Conservation (phyloP, 2,329 filamentous ascomycete genomes). For the Elsinoe fawcettii region DNA sequence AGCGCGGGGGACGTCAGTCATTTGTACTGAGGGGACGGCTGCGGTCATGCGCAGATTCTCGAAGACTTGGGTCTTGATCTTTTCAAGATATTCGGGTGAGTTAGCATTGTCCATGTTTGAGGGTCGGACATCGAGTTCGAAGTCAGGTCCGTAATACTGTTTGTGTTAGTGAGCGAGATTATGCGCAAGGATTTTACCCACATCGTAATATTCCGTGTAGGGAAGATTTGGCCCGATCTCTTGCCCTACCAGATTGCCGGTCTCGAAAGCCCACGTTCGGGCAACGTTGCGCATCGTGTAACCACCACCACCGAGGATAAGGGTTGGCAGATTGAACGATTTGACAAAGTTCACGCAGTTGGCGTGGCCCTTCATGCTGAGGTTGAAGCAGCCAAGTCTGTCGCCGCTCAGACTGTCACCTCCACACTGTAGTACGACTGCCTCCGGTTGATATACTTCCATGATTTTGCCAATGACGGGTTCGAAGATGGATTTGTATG, state of each 20-base stretch:
- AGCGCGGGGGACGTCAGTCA: conserved; percentile 55
- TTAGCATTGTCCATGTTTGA: conserved; percentile 69
- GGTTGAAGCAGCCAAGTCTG: conserved; percentile 60
- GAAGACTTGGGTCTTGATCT: conserved; percentile 58
- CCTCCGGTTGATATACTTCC: conserved; percentile 60
- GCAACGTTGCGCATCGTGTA: conserved; percentile 62
- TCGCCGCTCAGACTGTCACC: conserved; percentile 62
- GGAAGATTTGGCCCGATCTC: conserved; percentile 76
- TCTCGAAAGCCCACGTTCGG: conserved; percentile 59
- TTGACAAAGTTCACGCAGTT: conserved; percentile 65
- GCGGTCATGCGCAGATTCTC: conserved; percentile 59
- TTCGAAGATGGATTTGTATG: conserved; percentile 62
- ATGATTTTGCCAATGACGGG: conserved; percentile 60
- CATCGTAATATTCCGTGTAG: conserved; percentile 91
- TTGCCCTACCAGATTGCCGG: conserved; percentile 73
- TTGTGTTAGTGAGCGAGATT: conserved; percentile 22
- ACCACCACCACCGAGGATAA: conserved; percentile 60
- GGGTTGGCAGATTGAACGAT: conserved; percentile 56
- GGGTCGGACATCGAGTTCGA: conserved; percentile 60
- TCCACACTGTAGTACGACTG: conserved; percentile 61
- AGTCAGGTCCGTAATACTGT: conserved; percentile 61
- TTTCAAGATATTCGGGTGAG: conserved; percentile 59
- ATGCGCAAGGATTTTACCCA: conserved; percentile 26
- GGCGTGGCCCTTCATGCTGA: conserved; percentile 62
- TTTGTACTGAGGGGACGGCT: conserved; percentile 53